Conservation (phyloP, 2,329 filamentous ascomycete genomes). For the Onygenales sp. region DNA sequence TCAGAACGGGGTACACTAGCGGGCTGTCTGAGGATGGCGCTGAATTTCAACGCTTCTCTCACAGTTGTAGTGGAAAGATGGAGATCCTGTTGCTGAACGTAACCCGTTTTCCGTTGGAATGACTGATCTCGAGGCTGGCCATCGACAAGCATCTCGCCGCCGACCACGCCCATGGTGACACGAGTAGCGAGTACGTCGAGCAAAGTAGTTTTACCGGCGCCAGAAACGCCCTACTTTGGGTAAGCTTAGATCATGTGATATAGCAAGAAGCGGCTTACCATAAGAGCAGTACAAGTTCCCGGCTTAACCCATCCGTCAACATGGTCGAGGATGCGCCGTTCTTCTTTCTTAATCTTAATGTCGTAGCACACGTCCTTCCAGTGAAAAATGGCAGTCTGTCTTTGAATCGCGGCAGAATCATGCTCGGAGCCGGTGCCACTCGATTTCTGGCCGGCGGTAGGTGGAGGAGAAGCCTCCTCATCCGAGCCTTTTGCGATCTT, state of each 20-base stretch:
- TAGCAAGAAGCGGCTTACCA: slow-evolving; percentile 41
- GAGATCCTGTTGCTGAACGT: slow-evolving; percentile 57
- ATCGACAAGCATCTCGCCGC: slow-evolving; percentile 74
- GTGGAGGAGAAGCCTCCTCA: slow-evolving; percentile 18
- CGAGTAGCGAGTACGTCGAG: slow-evolving; percentile 78
- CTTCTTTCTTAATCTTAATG: slow-evolving; percentile 67
- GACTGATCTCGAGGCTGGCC: slow-evolving; percentile 60
- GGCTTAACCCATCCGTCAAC: slow-evolving; percentile 93
- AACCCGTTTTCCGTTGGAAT: slow-evolving; percentile 79
- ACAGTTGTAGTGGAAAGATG: slow-evolving; percentile 62
- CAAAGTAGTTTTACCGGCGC: slow-evolving; percentile 85
- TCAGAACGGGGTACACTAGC: slow-evolving; percentile 59
- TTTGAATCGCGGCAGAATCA: slow-evolving; percentile 40
- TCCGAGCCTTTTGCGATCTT: slow-evolving; percentile 25
- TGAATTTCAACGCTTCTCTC: slow-evolving; percentile 79
- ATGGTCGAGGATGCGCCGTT: slow-evolving; percentile 67
- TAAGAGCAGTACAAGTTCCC: slow-evolving; percentile 77
- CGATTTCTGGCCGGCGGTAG: slow-evolving; percentile 22
- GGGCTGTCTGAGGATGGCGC: slow-evolving; percentile 75
- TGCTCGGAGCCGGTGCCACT: slow-evolving; percentile 16
- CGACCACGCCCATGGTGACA: slow-evolving; percentile 79
- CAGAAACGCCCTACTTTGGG: slow-evolving; percentile 56
- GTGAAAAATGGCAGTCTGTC: slow-evolving; percentile 69
- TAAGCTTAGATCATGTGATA: background rate
- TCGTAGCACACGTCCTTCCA: slow-evolving; percentile 80